Evolutionary conservation across 805 yeast species (phyloP).

Genomic region (Jamesozyma gamospora): DNA sequence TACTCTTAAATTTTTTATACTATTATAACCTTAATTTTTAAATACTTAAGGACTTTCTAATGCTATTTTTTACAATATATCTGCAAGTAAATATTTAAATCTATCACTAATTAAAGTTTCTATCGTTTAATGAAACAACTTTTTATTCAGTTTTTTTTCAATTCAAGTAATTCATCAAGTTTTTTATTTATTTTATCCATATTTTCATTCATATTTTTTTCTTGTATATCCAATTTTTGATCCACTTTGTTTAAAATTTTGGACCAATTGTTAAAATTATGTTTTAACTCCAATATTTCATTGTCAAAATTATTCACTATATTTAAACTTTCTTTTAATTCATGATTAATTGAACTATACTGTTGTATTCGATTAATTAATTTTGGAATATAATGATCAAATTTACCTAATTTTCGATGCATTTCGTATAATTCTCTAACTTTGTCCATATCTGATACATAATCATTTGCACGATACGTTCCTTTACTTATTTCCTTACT

Average conservation of each 20-base stretch:
- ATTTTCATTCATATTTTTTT: neutral
- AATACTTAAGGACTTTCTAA: too few relatives aligned
- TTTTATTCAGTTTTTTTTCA: neutral
- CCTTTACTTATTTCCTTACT: conserved; percentile 8
- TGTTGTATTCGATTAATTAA: conserved; percentile 21
- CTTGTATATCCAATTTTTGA: neutral
- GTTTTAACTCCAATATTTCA: neutral
- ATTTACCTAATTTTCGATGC: conserved; percentile 13
- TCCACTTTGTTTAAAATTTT: neutral
- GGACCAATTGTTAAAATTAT: neutral
- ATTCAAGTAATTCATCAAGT: neutral
- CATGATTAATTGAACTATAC: conserved; percentile 17
- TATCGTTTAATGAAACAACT: neutral
- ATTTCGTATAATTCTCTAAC: neutral
- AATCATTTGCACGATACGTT: conserved; percentile 5
- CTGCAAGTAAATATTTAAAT: too few relatives aligned
- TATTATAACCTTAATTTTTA: too few relatives aligned
- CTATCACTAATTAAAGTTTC: too few relatives aligned
- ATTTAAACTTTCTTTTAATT: conserved; percentile 10
- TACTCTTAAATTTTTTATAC: too few relatives aligned
- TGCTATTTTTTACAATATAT: neutral
- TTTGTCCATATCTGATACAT: neutral
- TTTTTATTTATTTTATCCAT: neutral
- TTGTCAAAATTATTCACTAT: neutral
- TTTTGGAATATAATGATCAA: conserved; percentile 18